These are phyloP conservation scores for Diaporthe velutina DNA, from an alignment of 2,329 filamentous ascomycete genomes.

Conservation along the genomic window DNA sequence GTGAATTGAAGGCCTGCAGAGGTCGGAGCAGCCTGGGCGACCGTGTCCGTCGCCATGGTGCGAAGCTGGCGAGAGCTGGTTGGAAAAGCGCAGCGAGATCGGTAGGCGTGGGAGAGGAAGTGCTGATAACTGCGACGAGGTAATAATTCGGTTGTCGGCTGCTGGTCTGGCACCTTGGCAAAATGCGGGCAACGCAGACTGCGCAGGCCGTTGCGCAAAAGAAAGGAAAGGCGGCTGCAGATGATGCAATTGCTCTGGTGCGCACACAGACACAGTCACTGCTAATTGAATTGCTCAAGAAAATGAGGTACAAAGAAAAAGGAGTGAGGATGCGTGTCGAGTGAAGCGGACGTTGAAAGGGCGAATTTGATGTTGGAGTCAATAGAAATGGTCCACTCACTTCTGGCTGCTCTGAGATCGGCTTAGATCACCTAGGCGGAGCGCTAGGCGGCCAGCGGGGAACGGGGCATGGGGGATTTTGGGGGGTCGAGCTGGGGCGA, in stretches of 20 bases:
- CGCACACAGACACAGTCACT: background rate
- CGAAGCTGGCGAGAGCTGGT: background rate
- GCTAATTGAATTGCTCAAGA: background rate
- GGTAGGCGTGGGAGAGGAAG: background rate
- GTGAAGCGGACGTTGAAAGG: conserved; percentile 24
- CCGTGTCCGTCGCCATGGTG: conserved; percentile 34
- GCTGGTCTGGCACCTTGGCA: conserved; percentile 26
- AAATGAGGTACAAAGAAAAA: conserved; percentile 21
- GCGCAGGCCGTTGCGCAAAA: background rate
- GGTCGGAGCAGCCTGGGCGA: conserved; percentile 39
- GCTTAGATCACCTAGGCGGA: conserved; percentile 10
- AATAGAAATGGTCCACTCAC: conserved; percentile 17
- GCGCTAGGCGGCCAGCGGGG: conserved; percentile 7
- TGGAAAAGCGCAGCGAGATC: conserved; percentile 9
- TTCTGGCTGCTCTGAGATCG: conserved; percentile 24
- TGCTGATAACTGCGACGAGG: conserved; percentile 8
- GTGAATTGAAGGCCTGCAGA: conserved; percentile 51
- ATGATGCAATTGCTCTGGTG: conserved; percentile 5
- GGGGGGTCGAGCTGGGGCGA: conserved; percentile 21
- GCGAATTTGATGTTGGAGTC: conserved; percentile 29
- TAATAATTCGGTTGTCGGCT: conserved; percentile 11
- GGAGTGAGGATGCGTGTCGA: conserved; percentile 20
- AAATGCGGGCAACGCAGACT: background rate
- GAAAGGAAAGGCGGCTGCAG: background rate
- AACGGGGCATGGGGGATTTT: background rate